phyloP scores from a whole-genome alignment of 1,284 basidiomycete species.

The Coniferiporia weirii region DNA sequence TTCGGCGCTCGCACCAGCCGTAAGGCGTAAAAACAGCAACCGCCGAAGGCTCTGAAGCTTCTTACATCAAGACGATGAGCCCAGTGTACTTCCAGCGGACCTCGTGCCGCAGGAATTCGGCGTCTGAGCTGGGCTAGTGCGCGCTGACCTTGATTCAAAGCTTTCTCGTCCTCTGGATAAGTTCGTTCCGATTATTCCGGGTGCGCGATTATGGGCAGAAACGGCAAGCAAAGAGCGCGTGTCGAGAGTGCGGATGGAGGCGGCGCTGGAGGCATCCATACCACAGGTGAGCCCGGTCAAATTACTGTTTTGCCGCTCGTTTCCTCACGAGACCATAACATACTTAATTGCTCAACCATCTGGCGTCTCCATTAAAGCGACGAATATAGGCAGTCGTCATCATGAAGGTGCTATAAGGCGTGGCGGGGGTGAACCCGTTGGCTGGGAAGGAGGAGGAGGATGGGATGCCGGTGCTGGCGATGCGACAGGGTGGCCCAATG shows the following conservation, averaged over 20 bases:
- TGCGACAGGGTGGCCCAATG: background rate
- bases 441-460: no score
- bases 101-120: background rate
- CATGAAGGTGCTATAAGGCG: no score
- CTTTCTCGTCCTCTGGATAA: background rate
- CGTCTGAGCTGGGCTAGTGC: background rate
- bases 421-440: no score
- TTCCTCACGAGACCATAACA: no score
- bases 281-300: background rate
- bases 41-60: background rate
- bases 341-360: no score
- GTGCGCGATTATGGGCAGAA: background rate
- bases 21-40: background rate
- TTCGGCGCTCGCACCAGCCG: background rate
- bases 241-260: conserved; percentile 5
- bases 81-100: background rate
- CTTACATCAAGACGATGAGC: background rate
- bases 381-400: no score
- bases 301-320: background rate
- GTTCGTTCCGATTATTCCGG: background rate
- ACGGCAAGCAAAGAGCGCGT: conserved; percentile 3
- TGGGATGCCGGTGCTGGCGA: background rate
- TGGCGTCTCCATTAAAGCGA: no score
- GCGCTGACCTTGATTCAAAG: background rate
- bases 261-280: background rate